Evolutionary conservation across 495 filamentous ascomycete species (phyloP).

Genomic region (Penicillium malachiteum): DNA sequence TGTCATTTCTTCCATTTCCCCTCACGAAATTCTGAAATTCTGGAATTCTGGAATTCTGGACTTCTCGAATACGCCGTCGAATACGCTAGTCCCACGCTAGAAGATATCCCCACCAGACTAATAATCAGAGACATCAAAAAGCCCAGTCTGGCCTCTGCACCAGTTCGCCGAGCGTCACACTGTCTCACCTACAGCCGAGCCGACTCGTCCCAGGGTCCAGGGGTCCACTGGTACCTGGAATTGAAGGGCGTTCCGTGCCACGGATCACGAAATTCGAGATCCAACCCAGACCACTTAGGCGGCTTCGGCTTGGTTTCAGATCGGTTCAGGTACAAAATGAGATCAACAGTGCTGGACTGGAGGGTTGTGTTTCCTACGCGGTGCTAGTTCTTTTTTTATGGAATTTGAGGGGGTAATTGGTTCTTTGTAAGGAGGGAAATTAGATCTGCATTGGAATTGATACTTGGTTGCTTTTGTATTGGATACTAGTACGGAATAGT

Average conservation of each 20-base stretch:
- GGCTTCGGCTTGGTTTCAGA: conserved; percentile 11
- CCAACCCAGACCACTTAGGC: conserved; percentile 4
- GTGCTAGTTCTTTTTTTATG: background rate
- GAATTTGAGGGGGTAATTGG: background rate
- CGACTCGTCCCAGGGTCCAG: conserved; percentile 3
- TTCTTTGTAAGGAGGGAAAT: background rate
- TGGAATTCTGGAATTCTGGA: no score
- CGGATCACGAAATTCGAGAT: conserved; percentile 4
- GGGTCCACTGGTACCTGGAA: conserved; percentile 13
- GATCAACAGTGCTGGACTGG: background rate
- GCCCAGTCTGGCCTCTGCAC: background rate
- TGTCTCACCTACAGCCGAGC: conserved; percentile 3
- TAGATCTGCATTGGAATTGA: background rate
- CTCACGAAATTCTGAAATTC: no score
- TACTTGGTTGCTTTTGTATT: background rate
- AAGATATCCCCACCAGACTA: background rate
- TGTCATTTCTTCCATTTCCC: background rate
- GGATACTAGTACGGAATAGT: no score
- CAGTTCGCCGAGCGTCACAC: background rate
- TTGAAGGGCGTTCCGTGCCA: conserved; percentile 1
- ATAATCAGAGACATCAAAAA: background rate
- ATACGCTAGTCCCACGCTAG: background rate
- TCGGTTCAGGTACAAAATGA: conserved; percentile 8
- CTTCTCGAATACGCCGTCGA: no score
- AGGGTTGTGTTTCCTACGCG: background rate